Evolutionary conservation across 1,139 yeast genomes (phyloP).

Genomic region (Nakaseomyces glabratus): DNA sequence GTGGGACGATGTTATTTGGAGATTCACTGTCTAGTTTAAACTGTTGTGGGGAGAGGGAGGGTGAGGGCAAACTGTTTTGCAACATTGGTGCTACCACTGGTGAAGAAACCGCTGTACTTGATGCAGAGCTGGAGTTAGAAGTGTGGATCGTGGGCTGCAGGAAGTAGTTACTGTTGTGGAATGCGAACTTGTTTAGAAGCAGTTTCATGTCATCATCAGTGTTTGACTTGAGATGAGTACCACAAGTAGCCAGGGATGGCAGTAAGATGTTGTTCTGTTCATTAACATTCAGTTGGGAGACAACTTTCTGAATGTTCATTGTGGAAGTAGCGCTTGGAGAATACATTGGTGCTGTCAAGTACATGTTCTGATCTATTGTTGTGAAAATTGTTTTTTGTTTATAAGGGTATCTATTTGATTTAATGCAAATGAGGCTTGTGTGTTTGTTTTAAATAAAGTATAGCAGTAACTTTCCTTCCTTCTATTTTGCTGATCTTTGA

Average conservation of each 20-base stretch:
- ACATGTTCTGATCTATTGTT: background rate
- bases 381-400: too few species aligned
- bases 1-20: background rate
- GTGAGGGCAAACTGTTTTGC: background rate
- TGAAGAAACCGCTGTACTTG: background rate
- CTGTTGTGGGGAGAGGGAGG: slow-evolving; percentile 1
- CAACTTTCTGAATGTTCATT: background rate
- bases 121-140: background rate
- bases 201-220: slow-evolving; percentile 2
- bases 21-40: too few species aligned
- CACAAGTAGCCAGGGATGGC: slow-evolving; percentile 5
- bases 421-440: too few species aligned
- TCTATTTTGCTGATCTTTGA: too few species aligned
- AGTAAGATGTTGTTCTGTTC: slow-evolving; percentile 4
- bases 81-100: background rate
- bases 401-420: too few species aligned
- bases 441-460: too few species aligned
- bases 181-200: slow-evolving; percentile 4
- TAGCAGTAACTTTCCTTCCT: too few species aligned
- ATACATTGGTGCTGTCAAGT: background rate
- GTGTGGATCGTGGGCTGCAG: background rate
- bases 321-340: background rate
- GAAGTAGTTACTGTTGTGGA: background rate
- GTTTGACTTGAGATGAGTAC: too few species aligned
- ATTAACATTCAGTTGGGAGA: slow-evolving; percentile 1